These are phyloP conservation scores for Solanum dulcamara DNA, from an alignment of 257 asterid species.

Conservation along the genomic window DNA sequence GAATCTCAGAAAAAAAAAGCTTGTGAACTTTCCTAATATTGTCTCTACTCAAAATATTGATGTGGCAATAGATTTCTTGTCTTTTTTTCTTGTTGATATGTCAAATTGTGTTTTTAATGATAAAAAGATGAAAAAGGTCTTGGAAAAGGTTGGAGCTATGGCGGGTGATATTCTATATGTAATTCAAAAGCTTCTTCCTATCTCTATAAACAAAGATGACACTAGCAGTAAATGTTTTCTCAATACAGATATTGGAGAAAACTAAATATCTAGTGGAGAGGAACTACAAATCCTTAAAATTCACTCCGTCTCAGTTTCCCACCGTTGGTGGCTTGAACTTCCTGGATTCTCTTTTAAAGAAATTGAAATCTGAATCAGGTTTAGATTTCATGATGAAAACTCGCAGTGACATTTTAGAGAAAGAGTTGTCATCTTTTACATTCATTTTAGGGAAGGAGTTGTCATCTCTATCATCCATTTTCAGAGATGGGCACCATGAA, in stretches of 20 bases:
- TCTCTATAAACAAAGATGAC: background rate
- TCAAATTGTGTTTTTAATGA: background rate
- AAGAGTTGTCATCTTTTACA: background rate
- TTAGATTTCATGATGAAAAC: background rate
- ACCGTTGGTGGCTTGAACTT: background rate
- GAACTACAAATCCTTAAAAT: background rate
- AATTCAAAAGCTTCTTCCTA: background rate
- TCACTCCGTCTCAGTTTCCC: background rate
- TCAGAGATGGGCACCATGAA: background rate
- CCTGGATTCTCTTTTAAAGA: background rate
- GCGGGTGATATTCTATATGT: background rate
- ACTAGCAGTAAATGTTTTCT: background rate
- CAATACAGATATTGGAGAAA: background rate
- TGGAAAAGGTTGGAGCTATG: background rate
- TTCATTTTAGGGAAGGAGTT: background rate
- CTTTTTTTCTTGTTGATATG: background rate
- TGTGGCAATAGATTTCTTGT: background rate
- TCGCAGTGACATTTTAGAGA: background rate
- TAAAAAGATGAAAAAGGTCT: background rate
- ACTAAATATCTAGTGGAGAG: background rate
- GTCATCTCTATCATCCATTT: background rate
- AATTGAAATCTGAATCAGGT: background rate
- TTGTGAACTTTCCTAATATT: background rate
- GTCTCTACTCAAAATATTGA: background rate
- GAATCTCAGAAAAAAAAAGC: background rate